Percentiles rank a stretch among this genome's conserved stretches.
phyloP scores from a whole-genome alignment of 768 basidiomycete species.

The Hypholoma fasciculare region DNA sequence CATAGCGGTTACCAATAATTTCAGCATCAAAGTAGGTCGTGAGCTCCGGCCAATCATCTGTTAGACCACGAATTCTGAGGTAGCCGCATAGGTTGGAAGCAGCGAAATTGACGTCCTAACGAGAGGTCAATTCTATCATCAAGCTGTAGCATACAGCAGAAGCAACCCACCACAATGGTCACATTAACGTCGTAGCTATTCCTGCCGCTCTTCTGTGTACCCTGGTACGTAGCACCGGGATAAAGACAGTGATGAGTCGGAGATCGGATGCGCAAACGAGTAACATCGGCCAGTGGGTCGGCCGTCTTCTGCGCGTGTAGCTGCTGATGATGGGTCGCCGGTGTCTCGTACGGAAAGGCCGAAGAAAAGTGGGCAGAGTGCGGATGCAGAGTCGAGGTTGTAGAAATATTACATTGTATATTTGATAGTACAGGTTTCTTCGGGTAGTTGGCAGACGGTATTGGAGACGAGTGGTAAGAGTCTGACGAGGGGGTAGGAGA shows the following conservation, averaged over 20 bases:
- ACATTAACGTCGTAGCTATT: slow-evolving; percentile 95
- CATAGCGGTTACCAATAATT: slow-evolving; percentile 88
- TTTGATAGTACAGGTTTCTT: slow-evolving; percentile 23
- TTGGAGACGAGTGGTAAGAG: slow-evolving; percentile 17
- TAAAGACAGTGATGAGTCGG: slow-evolving; percentile 79
- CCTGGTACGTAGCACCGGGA: slow-evolving; percentile 86
- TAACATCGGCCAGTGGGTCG: slow-evolving; percentile 72
- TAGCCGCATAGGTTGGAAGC: slow-evolving; percentile 89
- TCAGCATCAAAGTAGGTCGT: slow-evolving; percentile 98
- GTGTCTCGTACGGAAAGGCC: slow-evolving; percentile 5
- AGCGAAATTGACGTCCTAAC: slow-evolving; percentile 85
- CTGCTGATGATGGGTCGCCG: slow-evolving; percentile 1
- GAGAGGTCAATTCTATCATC: slow-evolving; percentile 1
- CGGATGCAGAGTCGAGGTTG: slow-evolving; percentile 12
- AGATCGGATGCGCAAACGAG: slow-evolving; percentile 70
- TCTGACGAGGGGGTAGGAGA: background rate
- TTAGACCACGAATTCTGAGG: slow-evolving; percentile 88
- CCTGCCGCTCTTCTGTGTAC: slow-evolving; percentile 92
- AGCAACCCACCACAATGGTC: slow-evolving; percentile 77
- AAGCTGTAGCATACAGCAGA: slow-evolving; percentile 6
- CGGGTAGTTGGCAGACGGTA: slow-evolving; percentile 16
- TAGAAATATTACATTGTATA: slow-evolving; percentile 22
- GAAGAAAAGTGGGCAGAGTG: slow-evolving; percentile 11
- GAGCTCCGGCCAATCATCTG: slow-evolving; percentile 92
- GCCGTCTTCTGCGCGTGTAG: slow-evolving; percentile 19